phyloP scores from a whole-genome alignment of 2,329 filamentous ascomycete genomes.

The Aspergillus tanneri region DNA sequence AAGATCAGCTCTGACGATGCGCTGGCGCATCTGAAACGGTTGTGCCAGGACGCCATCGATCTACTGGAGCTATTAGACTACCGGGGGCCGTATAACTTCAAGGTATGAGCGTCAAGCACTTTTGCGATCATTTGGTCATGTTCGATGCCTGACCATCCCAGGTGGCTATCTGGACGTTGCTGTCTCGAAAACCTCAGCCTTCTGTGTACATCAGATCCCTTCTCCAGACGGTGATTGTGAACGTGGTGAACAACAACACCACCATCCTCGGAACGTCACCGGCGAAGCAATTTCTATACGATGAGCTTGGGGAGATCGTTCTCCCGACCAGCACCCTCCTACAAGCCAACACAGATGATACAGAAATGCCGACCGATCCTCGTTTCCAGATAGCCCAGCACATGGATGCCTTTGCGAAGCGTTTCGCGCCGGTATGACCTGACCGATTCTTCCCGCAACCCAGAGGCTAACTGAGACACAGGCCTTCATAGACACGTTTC shows the following conservation, averaged over 20 bases:
- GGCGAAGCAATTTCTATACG: constrained; percentile 72
- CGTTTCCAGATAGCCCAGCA: constrained; percentile 69
- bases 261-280: constrained; percentile 66
- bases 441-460: background rate
- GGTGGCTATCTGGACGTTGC: constrained; percentile 72
- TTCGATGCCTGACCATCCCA: constrained; percentile 35
- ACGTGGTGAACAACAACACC: too few species aligned
- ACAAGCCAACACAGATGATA: constrained; percentile 70
- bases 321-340: constrained; percentile 70
- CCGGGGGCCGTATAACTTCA: constrained; percentile 64
- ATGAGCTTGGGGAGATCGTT: constrained; percentile 75
- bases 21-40: constrained; percentile 63
- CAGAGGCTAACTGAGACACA: constrained; percentile 26
- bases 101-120: constrained; percentile 50
- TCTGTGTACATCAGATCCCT: constrained; percentile 79
- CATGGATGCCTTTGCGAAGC: constrained; percentile 67
- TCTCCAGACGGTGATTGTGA: constrained; percentile 72
- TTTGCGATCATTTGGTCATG: constrained; percentile 11
- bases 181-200: constrained; percentile 77
- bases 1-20: constrained; percentile 71
- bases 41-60: constrained; percentile 72
- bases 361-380: constrained; percentile 72
- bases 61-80: constrained; percentile 67
- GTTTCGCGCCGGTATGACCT: constrained; percentile 48
- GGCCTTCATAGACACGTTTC: constrained; percentile 81